phyloP scores from a whole-genome alignment of 179 eudicot genomes.

The Nepenthes alata region DNA sequence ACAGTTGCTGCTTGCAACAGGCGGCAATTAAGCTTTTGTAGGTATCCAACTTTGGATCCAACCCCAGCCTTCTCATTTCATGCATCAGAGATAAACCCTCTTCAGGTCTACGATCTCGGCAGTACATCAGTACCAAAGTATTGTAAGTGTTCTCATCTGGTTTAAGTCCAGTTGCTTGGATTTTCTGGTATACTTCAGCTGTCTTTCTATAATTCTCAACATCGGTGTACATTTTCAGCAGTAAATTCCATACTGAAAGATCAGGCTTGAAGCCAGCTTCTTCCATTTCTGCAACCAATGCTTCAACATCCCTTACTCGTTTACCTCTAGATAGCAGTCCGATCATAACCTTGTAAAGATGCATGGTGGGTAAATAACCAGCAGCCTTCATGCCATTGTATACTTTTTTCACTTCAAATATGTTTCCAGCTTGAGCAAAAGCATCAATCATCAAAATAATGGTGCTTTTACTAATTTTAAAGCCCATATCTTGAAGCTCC shows the following conservation, averaged over 20 bases:
- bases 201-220: slow-evolving; percentile 65
- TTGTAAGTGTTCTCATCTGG: slow-evolving; percentile 83
- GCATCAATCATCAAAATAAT: slow-evolving; percentile 93
- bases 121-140: slow-evolving; percentile 74
- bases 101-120: slow-evolving; percentile 79
- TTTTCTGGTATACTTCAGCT: slow-evolving; percentile 52
- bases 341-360: slow-evolving; percentile 85
- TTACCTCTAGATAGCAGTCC: slow-evolving; percentile 62
- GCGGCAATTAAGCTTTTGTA: slow-evolving; percentile 87
- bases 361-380: slow-evolving; percentile 93
- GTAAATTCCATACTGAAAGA: slow-evolving; percentile 60
- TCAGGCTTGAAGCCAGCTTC: slow-evolving; percentile 85
- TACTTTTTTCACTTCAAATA: slow-evolving; percentile 94
- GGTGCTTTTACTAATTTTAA: slow-evolving; percentile 81
- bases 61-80: slow-evolving; percentile 55
- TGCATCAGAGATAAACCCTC: slow-evolving; percentile 61
- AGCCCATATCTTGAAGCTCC: slow-evolving; percentile 98
- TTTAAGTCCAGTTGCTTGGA: slow-evolving; percentile 47
- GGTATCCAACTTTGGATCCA: slow-evolving; percentile 53
- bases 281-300: slow-evolving; percentile 80
- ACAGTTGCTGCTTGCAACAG: slow-evolving; percentile 54
- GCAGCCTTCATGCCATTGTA: slow-evolving; percentile 94
- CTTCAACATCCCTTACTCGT: slow-evolving; percentile 78
- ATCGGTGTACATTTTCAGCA: slow-evolving; percentile 78
- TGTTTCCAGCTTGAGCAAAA: slow-evolving; percentile 67